These are phyloP conservation scores for Neospermospora avenae DNA, from an alignment of 2,329 filamentous ascomycete genomes.

Conservation along the genomic window DNA sequence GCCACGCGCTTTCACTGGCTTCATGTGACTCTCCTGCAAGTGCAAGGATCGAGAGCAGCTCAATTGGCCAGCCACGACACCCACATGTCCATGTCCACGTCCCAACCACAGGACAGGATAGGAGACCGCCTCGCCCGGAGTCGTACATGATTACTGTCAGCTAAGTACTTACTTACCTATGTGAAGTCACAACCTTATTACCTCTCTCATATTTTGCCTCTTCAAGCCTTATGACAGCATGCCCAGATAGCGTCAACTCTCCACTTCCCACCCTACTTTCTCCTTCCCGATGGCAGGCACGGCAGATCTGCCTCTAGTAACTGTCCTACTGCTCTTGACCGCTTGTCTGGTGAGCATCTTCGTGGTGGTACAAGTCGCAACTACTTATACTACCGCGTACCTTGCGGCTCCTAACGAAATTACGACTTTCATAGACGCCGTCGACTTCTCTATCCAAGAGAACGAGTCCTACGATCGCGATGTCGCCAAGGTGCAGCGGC, in stretches of 20 bases:
- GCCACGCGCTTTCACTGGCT: conserved; percentile 2
- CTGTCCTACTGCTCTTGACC: conserved; percentile 55
- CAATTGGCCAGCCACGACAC: conserved; percentile 7
- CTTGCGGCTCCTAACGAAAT: conserved; percentile 56
- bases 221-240: conserved; percentile 13
- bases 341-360: conserved; percentile 54
- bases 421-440: conserved; percentile 53
- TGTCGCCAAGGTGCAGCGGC: conserved; percentile 52
- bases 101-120: neutral
- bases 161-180: neutral
- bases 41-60: conserved; percentile 12
- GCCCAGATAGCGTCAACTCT: conserved; percentile 16
- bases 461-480: conserved; percentile 63
- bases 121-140: neutral
- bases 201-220: conserved; percentile 5
- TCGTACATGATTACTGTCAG: neutral
- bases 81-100: neutral
- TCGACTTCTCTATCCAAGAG: conserved; percentile 57
- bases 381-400: conserved; percentile 54
- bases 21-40: conserved; percentile 20
- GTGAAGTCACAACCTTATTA: conserved; percentile 8
- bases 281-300: conserved; percentile 28
- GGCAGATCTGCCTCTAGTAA: conserved; percentile 29
- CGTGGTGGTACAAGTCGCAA: conserved; percentile 50
- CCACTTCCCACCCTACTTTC: conserved; percentile 1